Percentiles rank a stretch among this genome's conserved stretches.
Evolutionary conservation across 2,329 filamentous ascomycete species (phyloP).

Genomic region (Dendrostoma leiphaemia): DNA sequence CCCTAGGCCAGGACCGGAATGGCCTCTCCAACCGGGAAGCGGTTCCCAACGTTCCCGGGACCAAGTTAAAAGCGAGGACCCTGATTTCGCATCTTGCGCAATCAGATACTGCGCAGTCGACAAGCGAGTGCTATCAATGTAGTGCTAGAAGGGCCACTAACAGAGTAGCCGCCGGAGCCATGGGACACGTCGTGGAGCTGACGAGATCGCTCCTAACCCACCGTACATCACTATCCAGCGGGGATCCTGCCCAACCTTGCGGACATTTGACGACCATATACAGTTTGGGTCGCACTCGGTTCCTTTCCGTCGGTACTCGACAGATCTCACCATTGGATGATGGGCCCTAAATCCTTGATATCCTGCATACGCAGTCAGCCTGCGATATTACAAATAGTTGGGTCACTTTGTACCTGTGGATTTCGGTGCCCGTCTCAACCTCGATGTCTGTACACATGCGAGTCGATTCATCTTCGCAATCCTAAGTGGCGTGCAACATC

Average conservation of each 20-base stretch:
- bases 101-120: neutral
- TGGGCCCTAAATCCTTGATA: neutral
- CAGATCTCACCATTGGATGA: neutral
- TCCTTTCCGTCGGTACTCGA: neutral
- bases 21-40: neutral
- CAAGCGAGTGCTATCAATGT: neutral
- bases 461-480: too few species aligned
- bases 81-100: neutral
- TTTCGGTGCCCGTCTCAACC: too few species aligned
- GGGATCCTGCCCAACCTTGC: neutral
- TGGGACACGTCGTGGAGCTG: too few species aligned
- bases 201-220: too few species aligned
- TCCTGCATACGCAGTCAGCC: neutral
- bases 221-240: neutral
- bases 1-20: neutral
- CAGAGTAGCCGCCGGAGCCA: too few species aligned
- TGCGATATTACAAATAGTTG: neutral
- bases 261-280: neutral
- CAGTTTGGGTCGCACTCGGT: neutral
- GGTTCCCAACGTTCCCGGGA: neutral
- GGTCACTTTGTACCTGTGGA: neutral
- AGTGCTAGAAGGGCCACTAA: too few species aligned
- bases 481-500: too few species aligned
- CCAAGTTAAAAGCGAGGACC: neutral
- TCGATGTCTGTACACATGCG: too few species aligned